Base-by-base conservation (phyloP, 371 early-diverging fungal species). In the Mycotypha africana region DNA sequence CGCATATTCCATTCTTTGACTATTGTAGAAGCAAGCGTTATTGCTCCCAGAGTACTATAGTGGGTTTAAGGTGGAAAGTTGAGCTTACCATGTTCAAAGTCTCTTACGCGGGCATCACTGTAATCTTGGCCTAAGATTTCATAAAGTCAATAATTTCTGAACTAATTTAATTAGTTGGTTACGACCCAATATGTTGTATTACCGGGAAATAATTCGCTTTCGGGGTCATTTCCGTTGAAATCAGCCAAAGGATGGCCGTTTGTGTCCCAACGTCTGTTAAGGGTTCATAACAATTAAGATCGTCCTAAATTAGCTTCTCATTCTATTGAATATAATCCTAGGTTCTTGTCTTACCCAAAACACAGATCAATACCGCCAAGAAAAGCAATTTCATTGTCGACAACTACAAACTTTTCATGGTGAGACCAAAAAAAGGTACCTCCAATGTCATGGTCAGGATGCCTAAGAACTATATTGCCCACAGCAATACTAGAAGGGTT, bases 51-150 rank as follows among this genome's bases (percentile, higher is more conserved):
- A 41, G 11, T 24, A 25, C n/a, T 23, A 17, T n/a, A 36, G 20
- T n/a, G 7, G 16, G n/a, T n/a, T n/a, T n/a, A n/a, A n/a, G n/a
- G n/a, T n/a, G n/a, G n/a, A n/a, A n/a, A n/a, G n/a, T n/a, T n/a
- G n/a, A 17, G 10, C 28, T 43, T 71, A 79, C 84, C 84, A 53
- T 88, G 68, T 36, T 64, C 67, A 70, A 95, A 95, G 60, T 95
- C 95, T 53, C 83, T 79, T 51, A 92, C 73, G 35, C 94, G 82
- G 10, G 94, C 90, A 61, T 95, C 93, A 59, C 82, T 86, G 66
- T 90, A 95, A 59, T 95, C 96, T 60, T 84, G 87, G n/a, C 93
- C 49, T 45, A 32, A 9, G 6, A 12, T 28, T n/a, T n/a, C n/a
- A n/a, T n/a, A n/a, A n/a, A n/a, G n/a, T n/a, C n/a, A 28, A 28